These are phyloP conservation scores for Pseudopithomyces maydicus DNA, from an alignment of 2,329 filamentous ascomycete species.

Conservation along the genomic window DNA sequence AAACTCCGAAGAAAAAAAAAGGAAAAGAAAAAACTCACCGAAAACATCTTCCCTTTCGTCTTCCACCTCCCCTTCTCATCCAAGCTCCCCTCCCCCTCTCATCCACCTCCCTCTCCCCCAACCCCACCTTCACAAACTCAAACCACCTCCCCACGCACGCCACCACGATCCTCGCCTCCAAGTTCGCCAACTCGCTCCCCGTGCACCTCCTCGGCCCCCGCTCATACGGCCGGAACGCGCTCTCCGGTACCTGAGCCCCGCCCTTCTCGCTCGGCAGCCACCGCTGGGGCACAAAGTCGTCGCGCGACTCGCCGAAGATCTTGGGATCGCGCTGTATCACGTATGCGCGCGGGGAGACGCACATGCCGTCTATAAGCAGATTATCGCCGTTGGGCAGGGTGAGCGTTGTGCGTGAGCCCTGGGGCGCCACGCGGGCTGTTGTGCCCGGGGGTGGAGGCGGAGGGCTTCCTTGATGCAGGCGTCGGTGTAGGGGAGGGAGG, in stretches of 20 bases:
- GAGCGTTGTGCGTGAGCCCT: constrained; percentile 13
- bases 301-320: constrained; percentile 16
- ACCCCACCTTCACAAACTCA: constrained; percentile 42
- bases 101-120: constrained; percentile 33
- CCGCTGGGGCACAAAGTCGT: constrained; percentile 30
- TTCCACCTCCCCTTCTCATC: constrained; percentile 35
- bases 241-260: constrained; percentile 40
- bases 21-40: constrained; percentile 27
- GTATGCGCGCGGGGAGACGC: constrained; percentile 17
- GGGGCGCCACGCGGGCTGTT: constrained; percentile 19
- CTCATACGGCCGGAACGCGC: constrained; percentile 59
- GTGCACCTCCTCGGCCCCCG: constrained; percentile 60
- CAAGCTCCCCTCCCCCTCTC: constrained; percentile 28
- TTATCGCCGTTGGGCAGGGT: constrained; percentile 15
- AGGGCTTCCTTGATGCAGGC: constrained; percentile 52
- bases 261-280: constrained; percentile 21
- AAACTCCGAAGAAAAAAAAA: not conserved
- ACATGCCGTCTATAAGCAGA: constrained; percentile 17
- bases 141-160: constrained; percentile 44
- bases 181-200: constrained; percentile 58
- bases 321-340: constrained; percentile 22
- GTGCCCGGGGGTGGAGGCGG: constrained; percentile 46
- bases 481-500: constrained; percentile 48
- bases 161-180: constrained; percentile 58
- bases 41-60: constrained; percentile 37